phyloP scores from a whole-genome alignment of 768 basidiomycete genomes.

The Pilatotrama ljubarskyi region DNA sequence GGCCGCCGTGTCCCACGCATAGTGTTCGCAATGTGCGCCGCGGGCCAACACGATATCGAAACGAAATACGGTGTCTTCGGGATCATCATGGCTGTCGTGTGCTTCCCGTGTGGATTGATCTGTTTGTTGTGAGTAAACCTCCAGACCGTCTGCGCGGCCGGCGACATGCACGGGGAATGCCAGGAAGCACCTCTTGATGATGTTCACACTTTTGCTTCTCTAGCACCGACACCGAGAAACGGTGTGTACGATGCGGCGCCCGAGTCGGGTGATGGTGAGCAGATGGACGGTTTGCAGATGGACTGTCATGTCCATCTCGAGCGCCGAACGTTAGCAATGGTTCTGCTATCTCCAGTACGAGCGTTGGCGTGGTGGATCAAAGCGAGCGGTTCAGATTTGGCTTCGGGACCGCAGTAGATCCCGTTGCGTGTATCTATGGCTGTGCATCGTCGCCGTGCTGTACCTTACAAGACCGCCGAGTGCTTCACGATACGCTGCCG shows the following conservation, averaged over 20 bases:
- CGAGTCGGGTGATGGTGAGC: background rate
- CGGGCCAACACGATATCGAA: constrained; percentile 24
- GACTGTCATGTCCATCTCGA: background rate
- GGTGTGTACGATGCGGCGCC: constrained; percentile 27
- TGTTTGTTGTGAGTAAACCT: constrained; percentile 28
- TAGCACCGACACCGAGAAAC: constrained; percentile 21
- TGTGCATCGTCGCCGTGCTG: too few species aligned
- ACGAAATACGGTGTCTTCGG: constrained; percentile 24
- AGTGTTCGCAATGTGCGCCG: constrained; percentile 25
- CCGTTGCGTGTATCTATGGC: background rate
- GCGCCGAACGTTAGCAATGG: too few species aligned
- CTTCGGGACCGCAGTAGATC: background rate
- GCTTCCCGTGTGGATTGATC: constrained; percentile 28
- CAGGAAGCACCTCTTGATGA: background rate
- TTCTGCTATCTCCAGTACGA: too few species aligned
- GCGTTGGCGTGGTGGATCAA: too few species aligned
- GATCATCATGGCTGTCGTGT: constrained; percentile 25
- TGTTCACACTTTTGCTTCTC: background rate
- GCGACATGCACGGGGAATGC: too few species aligned
- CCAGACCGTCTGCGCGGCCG: too few species aligned
- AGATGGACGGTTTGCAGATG: background rate
- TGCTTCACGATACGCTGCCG: too few species aligned
- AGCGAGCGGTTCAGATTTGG: too few species aligned
- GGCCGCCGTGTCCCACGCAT: too few species aligned
- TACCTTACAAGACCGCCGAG: background rate